phyloP scores from a whole-genome alignment of 768 basidiomycete species.

The Trametes cingulata region DNA sequence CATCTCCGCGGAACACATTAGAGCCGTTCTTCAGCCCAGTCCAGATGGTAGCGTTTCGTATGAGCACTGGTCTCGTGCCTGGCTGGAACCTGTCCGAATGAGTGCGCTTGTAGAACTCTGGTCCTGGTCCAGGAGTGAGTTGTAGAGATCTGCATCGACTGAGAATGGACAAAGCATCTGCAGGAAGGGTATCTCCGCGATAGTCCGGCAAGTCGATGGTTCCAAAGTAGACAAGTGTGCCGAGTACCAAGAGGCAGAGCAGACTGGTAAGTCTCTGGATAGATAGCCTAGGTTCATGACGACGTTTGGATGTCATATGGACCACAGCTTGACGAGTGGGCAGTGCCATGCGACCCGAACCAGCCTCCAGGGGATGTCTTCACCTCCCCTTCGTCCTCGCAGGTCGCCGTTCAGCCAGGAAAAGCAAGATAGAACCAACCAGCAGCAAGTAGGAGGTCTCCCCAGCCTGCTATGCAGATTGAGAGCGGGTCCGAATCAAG shows the following conservation, averaged over 20 bases:
- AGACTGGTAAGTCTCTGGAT: background rate
- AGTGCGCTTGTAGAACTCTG: constrained; percentile 34
- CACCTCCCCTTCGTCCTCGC: too few relatives aligned
- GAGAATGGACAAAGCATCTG: constrained; percentile 4
- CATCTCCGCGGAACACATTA: constrained; percentile 57
- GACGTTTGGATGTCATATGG: too few relatives aligned
- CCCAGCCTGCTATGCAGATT: too few relatives aligned
- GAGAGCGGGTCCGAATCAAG: too few relatives aligned
- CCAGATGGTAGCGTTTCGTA: constrained; percentile 79
- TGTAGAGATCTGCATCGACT: constrained; percentile 36
- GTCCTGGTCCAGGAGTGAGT: constrained; percentile 39
- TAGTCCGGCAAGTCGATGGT: background rate
- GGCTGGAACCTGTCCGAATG: constrained; percentile 56
- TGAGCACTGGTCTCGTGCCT: constrained; percentile 53
- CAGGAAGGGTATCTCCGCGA: background rate
- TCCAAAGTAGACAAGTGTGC: background rate
- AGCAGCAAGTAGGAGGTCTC: too few relatives aligned
- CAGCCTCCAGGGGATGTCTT: too few relatives aligned
- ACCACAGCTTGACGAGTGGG: too few relatives aligned
- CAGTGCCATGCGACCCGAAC: too few relatives aligned
- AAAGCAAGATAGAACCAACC: too few relatives aligned
- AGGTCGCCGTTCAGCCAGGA: too few relatives aligned
- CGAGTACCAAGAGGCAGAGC: background rate
- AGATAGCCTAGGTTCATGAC: too few relatives aligned
- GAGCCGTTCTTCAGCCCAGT: constrained; percentile 62